phyloP scores from a whole-genome alignment of 345 rosid genomes.

The Gynandropsis gynandra region DNA sequence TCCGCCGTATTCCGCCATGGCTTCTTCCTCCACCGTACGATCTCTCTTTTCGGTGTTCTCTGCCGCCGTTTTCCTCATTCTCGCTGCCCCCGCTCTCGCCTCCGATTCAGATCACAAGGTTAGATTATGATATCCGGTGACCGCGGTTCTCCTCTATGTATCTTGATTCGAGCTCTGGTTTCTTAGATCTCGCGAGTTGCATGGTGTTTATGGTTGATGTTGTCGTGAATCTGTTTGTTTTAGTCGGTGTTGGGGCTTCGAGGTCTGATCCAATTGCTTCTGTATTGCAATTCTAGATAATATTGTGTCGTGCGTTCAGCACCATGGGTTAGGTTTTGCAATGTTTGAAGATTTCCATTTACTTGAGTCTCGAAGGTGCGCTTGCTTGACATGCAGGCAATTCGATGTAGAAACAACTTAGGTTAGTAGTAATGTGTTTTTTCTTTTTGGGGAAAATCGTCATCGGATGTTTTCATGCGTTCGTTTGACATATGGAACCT shows the following conservation, averaged over 20 bases:
- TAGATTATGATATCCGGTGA: constrained; percentile 16
- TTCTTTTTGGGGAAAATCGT: constrained; percentile 3
- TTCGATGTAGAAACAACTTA: background rate
- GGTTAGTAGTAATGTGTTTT: constrained; percentile 2
- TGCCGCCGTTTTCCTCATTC: constrained; percentile 28
- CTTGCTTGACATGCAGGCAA: background rate
- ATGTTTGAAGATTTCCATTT: background rate
- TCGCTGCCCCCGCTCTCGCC: constrained; percentile 40
- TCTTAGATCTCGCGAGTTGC: constrained; percentile 31
- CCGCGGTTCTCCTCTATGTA: background rate
- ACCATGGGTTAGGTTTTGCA: constrained; percentile 10
- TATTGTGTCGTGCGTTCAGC: background rate
- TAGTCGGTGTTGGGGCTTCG: constrained; percentile 1
- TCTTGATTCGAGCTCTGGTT: constrained; percentile 14
- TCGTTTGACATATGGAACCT: background rate
- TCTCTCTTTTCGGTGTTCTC: constrained; percentile 26
- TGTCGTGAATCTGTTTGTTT: constrained; percentile 17
- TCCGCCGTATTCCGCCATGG: constrained; percentile 47
- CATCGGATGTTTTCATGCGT: constrained; percentile 6
- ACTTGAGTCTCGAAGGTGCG: background rate
- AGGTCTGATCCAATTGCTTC: constrained; percentile 13
- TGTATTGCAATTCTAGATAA: background rate
- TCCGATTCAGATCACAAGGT: constrained; percentile 93
- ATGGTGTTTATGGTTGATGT: constrained; percentile 4
- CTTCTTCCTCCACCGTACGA: constrained; percentile 32